phyloP scores from a whole-genome alignment of 352 stramenopile genomes.

The Pseudoperonospora humuli region DNA sequence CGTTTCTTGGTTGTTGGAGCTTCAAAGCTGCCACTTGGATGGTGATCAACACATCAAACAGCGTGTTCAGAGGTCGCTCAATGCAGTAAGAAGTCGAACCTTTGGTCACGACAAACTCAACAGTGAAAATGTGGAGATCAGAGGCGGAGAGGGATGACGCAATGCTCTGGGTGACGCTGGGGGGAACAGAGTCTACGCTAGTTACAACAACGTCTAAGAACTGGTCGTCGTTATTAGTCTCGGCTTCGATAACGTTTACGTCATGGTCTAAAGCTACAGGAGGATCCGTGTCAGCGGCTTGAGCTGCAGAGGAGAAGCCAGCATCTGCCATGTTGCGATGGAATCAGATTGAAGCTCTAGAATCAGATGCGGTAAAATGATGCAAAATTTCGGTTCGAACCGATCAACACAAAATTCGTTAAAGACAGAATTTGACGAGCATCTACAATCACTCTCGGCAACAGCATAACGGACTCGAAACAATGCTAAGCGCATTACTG shows the following conservation, averaged over 20 bases:
- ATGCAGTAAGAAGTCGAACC: constrained; percentile 47
- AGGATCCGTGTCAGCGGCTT: not conserved
- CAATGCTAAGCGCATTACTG: too few species aligned
- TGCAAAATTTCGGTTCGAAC: too few species aligned
- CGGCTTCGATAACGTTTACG: not conserved
- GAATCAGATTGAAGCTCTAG: not conserved
- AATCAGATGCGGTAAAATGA: not conserved
- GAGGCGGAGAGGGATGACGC: constrained; percentile 30
- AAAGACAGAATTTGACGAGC: too few species aligned
- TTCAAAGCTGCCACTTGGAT: constrained; percentile 12
- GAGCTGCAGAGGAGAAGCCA: not conserved
- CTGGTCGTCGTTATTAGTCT: constrained; percentile 8
- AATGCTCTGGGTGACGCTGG: constrained; percentile 31
- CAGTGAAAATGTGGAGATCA: constrained; percentile 28
- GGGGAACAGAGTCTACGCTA: constrained; percentile 37
- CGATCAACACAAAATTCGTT: too few species aligned
- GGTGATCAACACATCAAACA: constrained; percentile 32
- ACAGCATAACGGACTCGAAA: too few species aligned
- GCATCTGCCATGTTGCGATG: not conserved
- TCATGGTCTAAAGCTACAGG: not conserved
- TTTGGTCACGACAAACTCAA: constrained; percentile 61
- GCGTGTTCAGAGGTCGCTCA: constrained; percentile 28
- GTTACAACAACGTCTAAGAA: constrained; percentile 61
- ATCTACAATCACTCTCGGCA: too few species aligned
- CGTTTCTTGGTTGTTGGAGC: not conserved